A percentile compares a stretch with the other conserved stretches of the same genome.
Conservation (phyloP, 495 filamentous ascomycete species). For the Penicillium canescens region DNA sequence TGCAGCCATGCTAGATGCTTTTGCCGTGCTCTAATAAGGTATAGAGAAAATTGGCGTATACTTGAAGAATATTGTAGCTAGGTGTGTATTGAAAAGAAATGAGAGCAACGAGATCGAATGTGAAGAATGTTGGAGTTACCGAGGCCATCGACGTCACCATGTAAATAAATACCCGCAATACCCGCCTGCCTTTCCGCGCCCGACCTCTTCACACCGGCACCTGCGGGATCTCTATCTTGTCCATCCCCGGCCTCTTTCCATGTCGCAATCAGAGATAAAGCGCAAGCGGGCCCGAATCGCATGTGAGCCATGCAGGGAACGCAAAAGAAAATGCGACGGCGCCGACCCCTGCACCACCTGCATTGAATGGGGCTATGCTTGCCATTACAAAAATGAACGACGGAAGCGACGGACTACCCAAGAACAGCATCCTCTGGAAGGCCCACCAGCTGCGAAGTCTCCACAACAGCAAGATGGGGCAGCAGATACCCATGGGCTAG, state of each 20-base stretch:
- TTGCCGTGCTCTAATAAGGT: background rate
- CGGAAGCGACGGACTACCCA: conserved; percentile 5
- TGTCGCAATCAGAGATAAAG: conserved; percentile 13
- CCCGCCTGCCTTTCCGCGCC: background rate
- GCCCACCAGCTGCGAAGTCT: background rate
- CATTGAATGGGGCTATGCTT: conserved; percentile 46
- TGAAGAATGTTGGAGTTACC: background rate
- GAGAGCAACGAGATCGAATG: no score
- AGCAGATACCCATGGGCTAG: conserved; percentile 27
- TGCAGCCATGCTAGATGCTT: conserved; percentile 12
- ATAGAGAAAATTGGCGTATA: no score
- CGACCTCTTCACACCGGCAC: background rate
- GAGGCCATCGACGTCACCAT: conserved; percentile 7
- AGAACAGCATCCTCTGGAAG: background rate
- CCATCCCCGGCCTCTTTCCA: background rate
- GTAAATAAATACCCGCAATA: background rate
- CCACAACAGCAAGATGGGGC: background rate
- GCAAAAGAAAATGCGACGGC: conserved; percentile 53
- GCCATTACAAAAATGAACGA: conserved; percentile 31
- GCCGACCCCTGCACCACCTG: conserved; percentile 46
- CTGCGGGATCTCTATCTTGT: background rate
- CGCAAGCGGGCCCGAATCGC: conserved; percentile 40
- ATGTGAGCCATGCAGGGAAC: conserved; percentile 48
- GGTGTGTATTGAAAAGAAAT: no score
- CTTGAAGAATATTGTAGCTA: no score